Evolutionary conservation across 2,329 filamentous ascomycete species (phyloP).

Genomic region (Trichophaea hybrida): DNA sequence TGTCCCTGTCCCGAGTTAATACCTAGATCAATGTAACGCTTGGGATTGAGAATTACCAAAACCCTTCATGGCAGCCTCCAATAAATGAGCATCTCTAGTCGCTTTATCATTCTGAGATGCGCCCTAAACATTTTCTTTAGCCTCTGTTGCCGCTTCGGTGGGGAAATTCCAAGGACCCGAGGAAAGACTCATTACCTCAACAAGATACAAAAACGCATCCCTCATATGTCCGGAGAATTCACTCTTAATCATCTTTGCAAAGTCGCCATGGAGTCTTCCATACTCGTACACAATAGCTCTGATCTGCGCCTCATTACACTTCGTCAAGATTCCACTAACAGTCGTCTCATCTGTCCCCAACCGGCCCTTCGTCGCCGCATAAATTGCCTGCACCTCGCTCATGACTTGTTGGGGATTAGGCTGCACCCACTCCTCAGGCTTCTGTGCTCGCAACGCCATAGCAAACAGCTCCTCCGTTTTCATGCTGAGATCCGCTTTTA

Average conservation of each 20-base stretch:
- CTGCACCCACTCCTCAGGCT: slow-evolving; percentile 63
- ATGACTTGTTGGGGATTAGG: slow-evolving; percentile 61
- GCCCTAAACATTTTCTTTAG: slow-evolving; percentile 32
- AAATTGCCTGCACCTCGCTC: slow-evolving; percentile 53
- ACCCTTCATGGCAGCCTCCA: slow-evolving; percentile 83
- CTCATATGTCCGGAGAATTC: slow-evolving; percentile 91
- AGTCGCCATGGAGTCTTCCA: slow-evolving; percentile 53
- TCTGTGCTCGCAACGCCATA: slow-evolving; percentile 59
- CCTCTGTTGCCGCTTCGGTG: no score
- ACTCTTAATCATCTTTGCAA: slow-evolving; percentile 61
- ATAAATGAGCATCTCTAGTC: slow-evolving; percentile 49
- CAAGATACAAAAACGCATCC: slow-evolving; percentile 56
- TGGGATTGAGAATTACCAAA: slow-evolving; percentile 33
- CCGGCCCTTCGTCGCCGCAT: slow-evolving; percentile 60
- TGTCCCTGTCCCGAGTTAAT: slow-evolving; percentile 39
- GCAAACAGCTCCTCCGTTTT: slow-evolving; percentile 78
- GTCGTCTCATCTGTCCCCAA: slow-evolving; percentile 58
- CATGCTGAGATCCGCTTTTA: slow-evolving; percentile 65
- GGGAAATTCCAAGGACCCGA: no score
- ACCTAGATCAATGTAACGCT: no score
- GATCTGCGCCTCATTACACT: slow-evolving; percentile 67
- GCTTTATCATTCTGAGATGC: slow-evolving; percentile 52
- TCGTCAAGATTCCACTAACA: slow-evolving; percentile 64
- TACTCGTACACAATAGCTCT: slow-evolving; percentile 67
- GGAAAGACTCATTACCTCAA: not conserved